Percentiles rank a stretch among this genome's conserved stretches.
Conservation (phyloP, 768 basidiomycete genomes). For the Hypsizygus marmoreus region DNA sequence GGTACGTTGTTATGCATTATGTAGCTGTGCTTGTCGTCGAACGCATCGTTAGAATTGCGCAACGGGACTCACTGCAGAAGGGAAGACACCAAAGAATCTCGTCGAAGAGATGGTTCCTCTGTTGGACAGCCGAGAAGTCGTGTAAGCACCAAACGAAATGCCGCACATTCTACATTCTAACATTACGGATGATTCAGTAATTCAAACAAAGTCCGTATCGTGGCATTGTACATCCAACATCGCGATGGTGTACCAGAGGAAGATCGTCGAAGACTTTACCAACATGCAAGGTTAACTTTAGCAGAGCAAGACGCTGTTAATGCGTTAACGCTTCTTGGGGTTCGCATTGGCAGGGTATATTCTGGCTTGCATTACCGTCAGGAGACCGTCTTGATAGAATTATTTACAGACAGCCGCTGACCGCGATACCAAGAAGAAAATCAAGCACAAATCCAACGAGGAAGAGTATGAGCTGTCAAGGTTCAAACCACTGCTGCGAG, state of each 20-base stretch:
- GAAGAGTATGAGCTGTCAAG: constrained; percentile 97
- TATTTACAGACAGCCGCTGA: constrained; percentile 64
- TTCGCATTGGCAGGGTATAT: constrained; percentile 77
- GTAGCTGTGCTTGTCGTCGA: neutral
- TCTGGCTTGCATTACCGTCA: neutral
- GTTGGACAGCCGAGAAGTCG: constrained; percentile 81
- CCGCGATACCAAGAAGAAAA: constrained; percentile 75
- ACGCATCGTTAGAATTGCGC: constrained; percentile 74
- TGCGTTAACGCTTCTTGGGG: constrained; percentile 79
- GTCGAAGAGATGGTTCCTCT: constrained; percentile 99
- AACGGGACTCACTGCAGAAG: constrained; percentile 88
- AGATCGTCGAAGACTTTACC: constrained; percentile 90
- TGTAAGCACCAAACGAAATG: constrained; percentile 47
- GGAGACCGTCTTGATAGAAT: neutral
- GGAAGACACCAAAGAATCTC: constrained; percentile 90
- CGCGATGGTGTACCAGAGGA: constrained; percentile 99
- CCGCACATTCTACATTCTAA: constrained; percentile 1
- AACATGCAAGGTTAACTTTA: constrained; percentile 86
- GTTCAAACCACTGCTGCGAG: constrained; percentile 81
- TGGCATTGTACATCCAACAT: constrained; percentile 92
- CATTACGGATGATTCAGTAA: constrained; percentile 50
- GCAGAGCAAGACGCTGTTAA: constrained; percentile 95
- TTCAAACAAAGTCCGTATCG: constrained; percentile 91
- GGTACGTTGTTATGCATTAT: constrained; percentile 39
- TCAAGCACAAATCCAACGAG: constrained; percentile 81